Conservation (phyloP, 345 rosid species). For the Lenwebbia sp. region DNA sequence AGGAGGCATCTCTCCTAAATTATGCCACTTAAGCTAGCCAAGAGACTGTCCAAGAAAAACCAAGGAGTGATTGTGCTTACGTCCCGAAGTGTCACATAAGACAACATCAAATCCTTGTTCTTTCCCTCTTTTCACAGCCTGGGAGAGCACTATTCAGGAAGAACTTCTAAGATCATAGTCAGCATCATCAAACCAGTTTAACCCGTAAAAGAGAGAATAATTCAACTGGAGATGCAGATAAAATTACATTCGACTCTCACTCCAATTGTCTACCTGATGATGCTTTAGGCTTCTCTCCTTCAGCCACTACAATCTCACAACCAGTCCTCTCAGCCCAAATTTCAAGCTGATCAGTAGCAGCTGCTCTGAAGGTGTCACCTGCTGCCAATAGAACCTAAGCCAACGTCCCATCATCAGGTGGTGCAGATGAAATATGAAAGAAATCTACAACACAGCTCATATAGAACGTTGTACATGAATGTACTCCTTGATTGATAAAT, state of each 20-base stretch:
- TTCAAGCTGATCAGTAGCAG: constrained; percentile 93
- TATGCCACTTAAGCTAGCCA: background rate
- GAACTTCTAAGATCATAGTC: constrained; percentile 31
- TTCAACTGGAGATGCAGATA: background rate
- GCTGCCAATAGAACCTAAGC: constrained; percentile 88
- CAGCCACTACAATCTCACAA: constrained; percentile 82
- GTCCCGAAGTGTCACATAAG: constrained; percentile 94
- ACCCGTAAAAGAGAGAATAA: background rate
- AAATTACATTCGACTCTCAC: background rate
- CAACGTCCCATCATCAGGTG: constrained; percentile 19
- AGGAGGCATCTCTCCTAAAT: background rate
- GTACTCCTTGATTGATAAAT: background rate
- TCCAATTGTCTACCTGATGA: constrained; percentile 50
- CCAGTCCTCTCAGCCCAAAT: constrained; percentile 95
- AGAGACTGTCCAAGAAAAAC: background rate
- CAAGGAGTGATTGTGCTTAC: constrained; percentile 35
- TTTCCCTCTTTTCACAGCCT: constrained; percentile 90
- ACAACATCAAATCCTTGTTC: constrained; percentile 79
- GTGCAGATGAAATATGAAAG: background rate
- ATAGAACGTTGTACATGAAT: background rate
- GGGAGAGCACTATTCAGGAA: constrained; percentile 77
- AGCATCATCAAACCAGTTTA: background rate
- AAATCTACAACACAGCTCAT: background rate
- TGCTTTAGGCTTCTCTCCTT: constrained; percentile 70
- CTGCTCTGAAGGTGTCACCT: constrained; percentile 98